These are phyloP conservation scores for Didymosphaeria variabile DNA, from an alignment of 2,329 filamentous ascomycete genomes.

Conservation along the genomic window DNA sequence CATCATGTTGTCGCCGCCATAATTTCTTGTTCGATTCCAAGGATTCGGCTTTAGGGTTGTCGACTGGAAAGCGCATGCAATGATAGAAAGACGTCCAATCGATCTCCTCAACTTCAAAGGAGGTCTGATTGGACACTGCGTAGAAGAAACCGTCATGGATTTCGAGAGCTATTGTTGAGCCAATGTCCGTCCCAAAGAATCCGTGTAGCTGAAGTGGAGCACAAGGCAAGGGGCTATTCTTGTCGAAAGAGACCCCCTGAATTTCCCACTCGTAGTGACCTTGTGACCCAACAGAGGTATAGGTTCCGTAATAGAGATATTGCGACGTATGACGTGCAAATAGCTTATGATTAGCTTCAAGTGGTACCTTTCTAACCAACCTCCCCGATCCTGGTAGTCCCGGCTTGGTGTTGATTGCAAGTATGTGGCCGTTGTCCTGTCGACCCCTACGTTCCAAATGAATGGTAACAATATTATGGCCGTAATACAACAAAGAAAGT, in stretches of 20 bases:
- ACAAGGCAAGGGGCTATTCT: constrained; percentile 54
- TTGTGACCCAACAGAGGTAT: constrained; percentile 63
- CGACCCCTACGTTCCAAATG: constrained; percentile 25
- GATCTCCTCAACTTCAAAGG: constrained; percentile 68
- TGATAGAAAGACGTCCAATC: constrained; percentile 76
- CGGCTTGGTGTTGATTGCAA: constrained; percentile 36
- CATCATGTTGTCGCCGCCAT: constrained; percentile 72
- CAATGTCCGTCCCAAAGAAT: constrained; percentile 71
- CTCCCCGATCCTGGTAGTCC: constrained; percentile 33
- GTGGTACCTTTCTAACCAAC: constrained; percentile 46
- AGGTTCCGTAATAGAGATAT: constrained; percentile 73
- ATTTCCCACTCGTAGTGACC: constrained; percentile 72
- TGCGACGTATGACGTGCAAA: constrained; percentile 72
- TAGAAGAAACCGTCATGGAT: constrained; percentile 74
- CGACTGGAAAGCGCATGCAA: constrained; percentile 69
- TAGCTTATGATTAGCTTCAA: constrained; percentile 59
- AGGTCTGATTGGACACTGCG: constrained; percentile 71
- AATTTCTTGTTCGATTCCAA: constrained; percentile 60
- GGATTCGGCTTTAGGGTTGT: constrained; percentile 51
- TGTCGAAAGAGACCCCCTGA: constrained; percentile 50
- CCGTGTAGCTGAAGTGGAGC: constrained; percentile 63
- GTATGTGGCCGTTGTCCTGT: constrained; percentile 29
- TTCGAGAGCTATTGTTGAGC: constrained; percentile 75
- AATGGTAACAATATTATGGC: constrained; percentile 43
- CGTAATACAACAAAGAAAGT: constrained; percentile 44